A percentile compares a stretch with the other conserved stretches of the same genome.
phyloP scores from a whole-genome alignment of 495 filamentous ascomycete genomes.

The Talaromyces nanjingensis region DNA sequence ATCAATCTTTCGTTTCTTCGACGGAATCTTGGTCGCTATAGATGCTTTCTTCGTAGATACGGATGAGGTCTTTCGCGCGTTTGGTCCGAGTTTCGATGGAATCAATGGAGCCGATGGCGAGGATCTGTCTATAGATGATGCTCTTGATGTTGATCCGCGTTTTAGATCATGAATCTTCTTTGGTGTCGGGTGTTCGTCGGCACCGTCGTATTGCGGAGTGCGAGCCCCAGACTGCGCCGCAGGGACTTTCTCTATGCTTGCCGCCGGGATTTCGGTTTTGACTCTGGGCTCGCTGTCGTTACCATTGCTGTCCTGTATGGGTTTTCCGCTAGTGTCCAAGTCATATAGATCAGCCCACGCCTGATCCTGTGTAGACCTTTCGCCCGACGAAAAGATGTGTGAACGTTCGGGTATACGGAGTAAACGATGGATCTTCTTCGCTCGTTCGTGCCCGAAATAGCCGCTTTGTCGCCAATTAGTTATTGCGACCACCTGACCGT shows the following conservation, averaged over 20 bases:
- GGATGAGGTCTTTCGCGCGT: slow-evolving; percentile 30
- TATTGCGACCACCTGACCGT: slow-evolving; percentile 32
- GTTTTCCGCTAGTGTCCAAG: slow-evolving; percentile 9
- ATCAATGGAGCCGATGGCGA: slow-evolving; percentile 29
- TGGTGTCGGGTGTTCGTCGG: slow-evolving; percentile 30
- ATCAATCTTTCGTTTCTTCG: slow-evolving; percentile 52
- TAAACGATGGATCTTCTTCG: slow-evolving; percentile 25
- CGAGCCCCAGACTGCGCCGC: slow-evolving; percentile 16
- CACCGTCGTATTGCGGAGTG: slow-evolving; percentile 24
- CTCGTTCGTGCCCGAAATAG: slow-evolving; percentile 33
- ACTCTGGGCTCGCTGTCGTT: slow-evolving; percentile 19
- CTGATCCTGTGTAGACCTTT: slow-evolving; percentile 6
- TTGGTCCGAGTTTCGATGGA: slow-evolving; percentile 23
- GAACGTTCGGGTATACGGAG: slow-evolving; percentile 20
- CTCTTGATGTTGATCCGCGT: slow-evolving; percentile 24
- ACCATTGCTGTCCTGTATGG: slow-evolving; percentile 14
- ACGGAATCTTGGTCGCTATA: slow-evolving; percentile 43
- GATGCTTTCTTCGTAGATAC: slow-evolving; percentile 46
- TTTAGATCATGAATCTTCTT: slow-evolving; percentile 36
- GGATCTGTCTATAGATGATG: slow-evolving; percentile 28
- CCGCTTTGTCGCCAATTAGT: slow-evolving; percentile 36
- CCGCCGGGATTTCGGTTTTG: slow-evolving; percentile 29
- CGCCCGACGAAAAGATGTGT: slow-evolving; percentile 9
- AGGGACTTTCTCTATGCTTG: slow-evolving; percentile 26
- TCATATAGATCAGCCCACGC: slow-evolving; percentile 35